These are phyloP conservation scores for Glonium stellatum DNA, from an alignment of 495 filamentous ascomycete species.

Conservation along the genomic window DNA sequence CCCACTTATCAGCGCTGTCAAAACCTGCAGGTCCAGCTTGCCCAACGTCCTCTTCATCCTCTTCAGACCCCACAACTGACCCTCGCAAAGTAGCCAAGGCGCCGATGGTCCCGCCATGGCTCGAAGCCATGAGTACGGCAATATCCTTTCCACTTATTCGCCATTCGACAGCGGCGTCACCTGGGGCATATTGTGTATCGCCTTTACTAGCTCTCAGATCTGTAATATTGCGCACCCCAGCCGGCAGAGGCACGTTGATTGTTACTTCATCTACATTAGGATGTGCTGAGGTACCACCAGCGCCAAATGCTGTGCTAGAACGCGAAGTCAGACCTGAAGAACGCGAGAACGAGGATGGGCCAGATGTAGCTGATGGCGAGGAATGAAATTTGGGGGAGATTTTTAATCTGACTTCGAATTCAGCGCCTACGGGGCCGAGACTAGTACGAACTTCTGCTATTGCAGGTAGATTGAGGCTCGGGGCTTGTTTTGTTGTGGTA, in stretches of 20 bases:
- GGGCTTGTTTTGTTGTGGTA: constrained; percentile 26
- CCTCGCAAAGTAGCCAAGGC: constrained; percentile 70
- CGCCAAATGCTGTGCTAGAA: constrained; percentile 43
- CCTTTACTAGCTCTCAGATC: constrained; percentile 78
- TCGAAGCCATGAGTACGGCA: constrained; percentile 34
- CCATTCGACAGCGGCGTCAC: constrained; percentile 75
- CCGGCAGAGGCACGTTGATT: constrained; percentile 75
- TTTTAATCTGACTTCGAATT: constrained; percentile 82
- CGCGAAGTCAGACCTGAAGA: constrained; percentile 14
- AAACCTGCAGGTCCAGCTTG: constrained; percentile 13
- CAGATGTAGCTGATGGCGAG: constrained; percentile 11
- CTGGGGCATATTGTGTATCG: constrained; percentile 71
- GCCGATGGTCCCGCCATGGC: constrained; percentile 43
- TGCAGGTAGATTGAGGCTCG: constrained; percentile 73
- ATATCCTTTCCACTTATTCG: constrained; percentile 65
- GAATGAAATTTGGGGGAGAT: constrained; percentile 52
- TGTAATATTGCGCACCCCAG: constrained; percentile 73
- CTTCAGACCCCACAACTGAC: constrained; percentile 64
- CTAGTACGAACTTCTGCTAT: constrained; percentile 72
- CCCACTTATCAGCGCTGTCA: constrained; percentile 22
- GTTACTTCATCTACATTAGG: constrained; percentile 73
- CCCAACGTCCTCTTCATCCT: constrained; percentile 50
- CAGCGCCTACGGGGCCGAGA: constrained; percentile 62
- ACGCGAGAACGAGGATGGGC: constrained; percentile 21
- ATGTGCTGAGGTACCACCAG: constrained; percentile 46